phyloP scores from a whole-genome alignment of 2,329 filamentous ascomycete genomes.

The Claviceps monticola region DNA sequence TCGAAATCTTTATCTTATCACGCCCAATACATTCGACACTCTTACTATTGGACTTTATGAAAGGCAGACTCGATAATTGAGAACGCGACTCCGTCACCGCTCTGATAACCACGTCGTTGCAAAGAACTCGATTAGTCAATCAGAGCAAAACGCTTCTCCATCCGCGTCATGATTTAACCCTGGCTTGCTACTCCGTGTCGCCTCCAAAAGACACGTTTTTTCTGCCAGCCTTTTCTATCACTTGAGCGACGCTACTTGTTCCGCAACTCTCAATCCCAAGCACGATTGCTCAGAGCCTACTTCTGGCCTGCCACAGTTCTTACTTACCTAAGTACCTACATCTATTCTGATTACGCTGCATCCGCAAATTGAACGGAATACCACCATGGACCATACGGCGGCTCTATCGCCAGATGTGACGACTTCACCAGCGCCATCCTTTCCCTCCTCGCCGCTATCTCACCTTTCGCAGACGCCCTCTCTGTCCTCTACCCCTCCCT shows the following conservation, averaged over 20 bases:
- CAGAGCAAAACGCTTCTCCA: background rate
- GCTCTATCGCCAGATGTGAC: constrained; percentile 14
- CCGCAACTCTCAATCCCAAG: background rate
- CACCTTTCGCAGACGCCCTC: constrained; percentile 39
- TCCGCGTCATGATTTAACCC: constrained; percentile 1
- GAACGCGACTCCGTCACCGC: background rate
- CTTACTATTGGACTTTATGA: background rate
- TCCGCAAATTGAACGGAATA: background rate
- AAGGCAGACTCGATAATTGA: background rate
- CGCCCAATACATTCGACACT: background rate
- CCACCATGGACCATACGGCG: background rate
- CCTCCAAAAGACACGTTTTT: background rate
- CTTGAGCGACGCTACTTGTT: background rate
- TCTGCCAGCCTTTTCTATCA: background rate
- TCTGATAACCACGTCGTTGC: too few species aligned
- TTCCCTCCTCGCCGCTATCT: constrained; percentile 41
- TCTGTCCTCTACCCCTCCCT: background rate
- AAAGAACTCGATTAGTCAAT: background rate
- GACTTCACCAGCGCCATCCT: constrained; percentile 20
- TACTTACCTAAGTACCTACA: background rate
- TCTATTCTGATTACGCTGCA: background rate
- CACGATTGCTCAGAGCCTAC: background rate
- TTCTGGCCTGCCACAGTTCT: background rate
- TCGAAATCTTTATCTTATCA: background rate
- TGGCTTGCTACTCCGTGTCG: background rate